Evolutionary conservation across 345 rosid genomes (phyloP).

Genomic region (Syzygium aqueum): DNA sequence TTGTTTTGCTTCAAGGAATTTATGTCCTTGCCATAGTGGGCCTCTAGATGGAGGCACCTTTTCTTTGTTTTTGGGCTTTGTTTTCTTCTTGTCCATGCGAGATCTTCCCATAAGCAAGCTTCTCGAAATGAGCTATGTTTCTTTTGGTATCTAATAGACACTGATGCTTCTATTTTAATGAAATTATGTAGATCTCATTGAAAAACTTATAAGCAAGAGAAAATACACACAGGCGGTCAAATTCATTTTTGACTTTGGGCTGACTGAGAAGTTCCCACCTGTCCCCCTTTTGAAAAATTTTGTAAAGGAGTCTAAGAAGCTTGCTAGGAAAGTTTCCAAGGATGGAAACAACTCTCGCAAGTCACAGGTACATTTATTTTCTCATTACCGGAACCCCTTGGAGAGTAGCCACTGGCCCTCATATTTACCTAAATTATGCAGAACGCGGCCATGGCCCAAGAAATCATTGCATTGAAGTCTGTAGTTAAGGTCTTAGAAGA

Average conservation of each 20-base stretch:
- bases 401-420: background rate
- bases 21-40: background rate
- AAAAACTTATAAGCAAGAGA: slow-evolving; percentile 41
- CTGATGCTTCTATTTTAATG: background rate
- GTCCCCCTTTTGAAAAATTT: slow-evolving; percentile 39
- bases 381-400: background rate
- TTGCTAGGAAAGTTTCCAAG: slow-evolving; percentile 17
- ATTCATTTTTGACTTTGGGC: slow-evolving; percentile 53
- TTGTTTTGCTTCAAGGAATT: background rate
- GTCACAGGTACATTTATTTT: slow-evolving; percentile 30
- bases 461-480: slow-evolving; percentile 44
- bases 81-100: background rate
- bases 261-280: slow-evolving; percentile 46
- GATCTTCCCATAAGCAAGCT: background rate
- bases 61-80: background rate
- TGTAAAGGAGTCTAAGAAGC: slow-evolving; percentile 23
- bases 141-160: background rate
- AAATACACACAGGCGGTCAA: slow-evolving; percentile 46
- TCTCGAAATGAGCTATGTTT: background rate
- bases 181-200: slow-evolving; percentile 36
- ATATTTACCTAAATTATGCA: slow-evolving; percentile 13
- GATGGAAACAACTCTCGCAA: slow-evolving; percentile 34
- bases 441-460: slow-evolving; percentile 51
- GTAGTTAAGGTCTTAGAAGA: slow-evolving; percentile 50
- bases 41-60: background rate